Conservation (phyloP, 1,284 basidiomycete species). For the Malassezia cuniculi region DNA sequence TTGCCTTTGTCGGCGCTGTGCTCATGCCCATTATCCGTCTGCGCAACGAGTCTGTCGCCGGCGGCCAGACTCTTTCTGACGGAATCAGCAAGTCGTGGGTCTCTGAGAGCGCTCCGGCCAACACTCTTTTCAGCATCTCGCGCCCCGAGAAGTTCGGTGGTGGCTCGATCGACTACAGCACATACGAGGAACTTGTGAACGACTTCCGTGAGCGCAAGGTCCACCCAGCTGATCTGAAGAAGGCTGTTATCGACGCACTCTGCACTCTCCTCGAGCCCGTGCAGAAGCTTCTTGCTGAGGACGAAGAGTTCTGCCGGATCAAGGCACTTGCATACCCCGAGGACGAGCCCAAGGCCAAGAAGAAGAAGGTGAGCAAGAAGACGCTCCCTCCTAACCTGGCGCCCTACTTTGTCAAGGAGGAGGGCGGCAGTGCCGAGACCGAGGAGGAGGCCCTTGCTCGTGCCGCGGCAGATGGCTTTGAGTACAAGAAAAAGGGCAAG, state of each 20-base stretch:
- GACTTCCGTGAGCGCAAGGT: conserved; percentile 66
- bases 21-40: conserved; percentile 63
- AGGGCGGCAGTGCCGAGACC: conserved; percentile 29
- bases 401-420: conserved; percentile 21
- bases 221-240: conserved; percentile 84
- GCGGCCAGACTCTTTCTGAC: conserved; percentile 17
- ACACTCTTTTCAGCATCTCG: conserved; percentile 67
- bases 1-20: conserved; percentile 77
- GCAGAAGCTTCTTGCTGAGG: conserved; percentile 59
- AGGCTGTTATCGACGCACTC: conserved; percentile 63
- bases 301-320: conserved; percentile 67
- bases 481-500: conserved; percentile 16
- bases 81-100: conserved; percentile 19
- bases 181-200: conserved; percentile 58
- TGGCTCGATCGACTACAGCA: conserved; percentile 64
- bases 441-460: conserved; percentile 19
- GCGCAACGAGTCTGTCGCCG: conserved; percentile 19
- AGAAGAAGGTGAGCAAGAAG: conserved; percentile 36
- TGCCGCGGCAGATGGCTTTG: conserved; percentile 16
- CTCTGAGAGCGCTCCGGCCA: conserved; percentile 57
- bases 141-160: conserved; percentile 71
- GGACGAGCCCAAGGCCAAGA: conserved; percentile 22
- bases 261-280: conserved; percentile 69
- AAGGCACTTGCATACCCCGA: conserved; percentile 70
- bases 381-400: conserved; percentile 18